Percentiles rank a stretch among this genome's conserved stretches.
Evolutionary conservation across 208 protist genomes (phyloP).

Genomic region (Acanthamoeba lenticulata): DNA sequence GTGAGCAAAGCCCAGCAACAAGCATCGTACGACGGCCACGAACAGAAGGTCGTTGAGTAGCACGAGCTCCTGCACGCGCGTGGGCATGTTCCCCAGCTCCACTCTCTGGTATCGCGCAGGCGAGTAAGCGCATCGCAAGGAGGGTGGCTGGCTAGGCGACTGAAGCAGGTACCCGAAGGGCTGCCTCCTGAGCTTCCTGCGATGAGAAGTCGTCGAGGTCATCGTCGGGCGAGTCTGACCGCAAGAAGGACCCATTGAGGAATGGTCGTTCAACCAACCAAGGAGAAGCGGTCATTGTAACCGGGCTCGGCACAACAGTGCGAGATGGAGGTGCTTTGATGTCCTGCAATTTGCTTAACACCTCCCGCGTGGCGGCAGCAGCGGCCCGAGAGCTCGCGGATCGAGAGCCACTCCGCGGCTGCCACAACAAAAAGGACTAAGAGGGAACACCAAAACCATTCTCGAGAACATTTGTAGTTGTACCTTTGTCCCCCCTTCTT

Average conservation of each 20-base stretch:
- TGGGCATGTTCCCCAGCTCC: conserved; percentile 14
- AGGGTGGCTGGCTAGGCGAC: not conserved
- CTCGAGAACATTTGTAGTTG: not conserved
- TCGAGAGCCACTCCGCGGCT: not conserved
- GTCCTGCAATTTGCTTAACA: conserved; percentile 3
- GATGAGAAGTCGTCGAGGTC: not conserved
- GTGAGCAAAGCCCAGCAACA: not conserved
- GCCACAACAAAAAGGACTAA: not conserved
- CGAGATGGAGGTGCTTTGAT: not conserved
- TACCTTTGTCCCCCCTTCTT: not conserved
- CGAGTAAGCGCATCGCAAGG: not conserved
- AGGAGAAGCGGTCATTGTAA: not conserved
- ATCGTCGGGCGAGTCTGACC: not conserved
- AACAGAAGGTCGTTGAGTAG: conserved; percentile 56
- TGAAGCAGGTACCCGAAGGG: not conserved
- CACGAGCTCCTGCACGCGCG: conserved; percentile 20
- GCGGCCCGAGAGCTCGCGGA: not conserved
- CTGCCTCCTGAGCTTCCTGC: not conserved
- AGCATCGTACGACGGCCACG: not conserved
- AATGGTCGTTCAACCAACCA: not conserved
- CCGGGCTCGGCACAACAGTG: not conserved
- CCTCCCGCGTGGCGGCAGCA: not conserved
- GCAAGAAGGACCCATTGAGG: not conserved
- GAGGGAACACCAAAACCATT: too few relatives aligned
- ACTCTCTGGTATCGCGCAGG: not conserved